These are phyloP conservation scores for Globisporangium rhizosaccharum DNA, from an alignment of 352 stramenopile genomes.

Conservation along the genomic window DNA sequence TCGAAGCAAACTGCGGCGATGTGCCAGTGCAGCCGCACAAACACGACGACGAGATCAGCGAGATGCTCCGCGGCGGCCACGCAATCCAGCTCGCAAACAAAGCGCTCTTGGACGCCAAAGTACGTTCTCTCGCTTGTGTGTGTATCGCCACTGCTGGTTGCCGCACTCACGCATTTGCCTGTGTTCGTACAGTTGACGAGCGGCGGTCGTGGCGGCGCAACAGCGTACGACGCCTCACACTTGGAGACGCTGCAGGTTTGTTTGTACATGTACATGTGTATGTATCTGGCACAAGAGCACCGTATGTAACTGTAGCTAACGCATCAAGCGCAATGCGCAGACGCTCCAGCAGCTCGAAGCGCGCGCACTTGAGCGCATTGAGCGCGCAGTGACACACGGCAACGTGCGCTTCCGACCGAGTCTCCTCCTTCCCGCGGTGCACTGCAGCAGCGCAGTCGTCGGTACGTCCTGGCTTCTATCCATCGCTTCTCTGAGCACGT, in stretches of 20 bases:
- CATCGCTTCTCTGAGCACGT: neutral
- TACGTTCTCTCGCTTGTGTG: slow-evolving; percentile 4
- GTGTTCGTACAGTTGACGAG: slow-evolving; percentile 25
- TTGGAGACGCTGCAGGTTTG: slow-evolving; percentile 42
- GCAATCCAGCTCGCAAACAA: slow-evolving; percentile 49
- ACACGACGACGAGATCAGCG: slow-evolving; percentile 42
- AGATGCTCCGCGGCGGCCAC: slow-evolving; percentile 71
- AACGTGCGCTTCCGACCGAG: slow-evolving; percentile 72
- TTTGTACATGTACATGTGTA: neutral
- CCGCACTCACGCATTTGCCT: neutral
- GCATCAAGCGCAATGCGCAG: slow-evolving; percentile 7
- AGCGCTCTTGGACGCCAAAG: slow-evolving; percentile 44
- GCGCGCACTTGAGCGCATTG: slow-evolving; percentile 40
- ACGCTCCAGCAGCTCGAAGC: slow-evolving; percentile 47
- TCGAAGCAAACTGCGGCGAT: slow-evolving; percentile 59
- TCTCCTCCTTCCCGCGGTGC: slow-evolving; percentile 41
- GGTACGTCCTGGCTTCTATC: slow-evolving; percentile 20
- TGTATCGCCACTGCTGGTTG: neutral
- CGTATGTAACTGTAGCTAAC: neutral
- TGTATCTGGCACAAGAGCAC: neutral
- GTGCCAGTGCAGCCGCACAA: slow-evolving; percentile 36
- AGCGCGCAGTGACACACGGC: slow-evolving; percentile 29
- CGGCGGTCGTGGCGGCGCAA: slow-evolving; percentile 24
- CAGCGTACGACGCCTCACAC: slow-evolving; percentile 32
- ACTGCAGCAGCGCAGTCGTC: slow-evolving; percentile 43